These are phyloP conservation scores for Thalassiosira pacifica DNA, from an alignment of 352 stramenopile species.

Conservation along the genomic window DNA sequence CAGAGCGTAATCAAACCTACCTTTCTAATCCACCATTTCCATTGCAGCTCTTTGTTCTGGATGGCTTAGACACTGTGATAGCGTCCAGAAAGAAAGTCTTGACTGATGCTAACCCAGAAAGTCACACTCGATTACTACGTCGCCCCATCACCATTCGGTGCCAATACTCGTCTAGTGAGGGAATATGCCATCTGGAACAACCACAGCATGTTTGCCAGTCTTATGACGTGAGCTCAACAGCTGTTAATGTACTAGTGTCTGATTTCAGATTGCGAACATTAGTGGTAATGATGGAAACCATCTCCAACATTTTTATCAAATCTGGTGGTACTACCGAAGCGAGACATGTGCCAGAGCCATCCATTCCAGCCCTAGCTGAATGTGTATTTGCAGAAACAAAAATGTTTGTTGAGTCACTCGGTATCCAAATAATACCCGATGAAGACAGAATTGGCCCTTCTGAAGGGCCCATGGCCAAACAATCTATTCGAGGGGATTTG, in stretches of 20 bases:
- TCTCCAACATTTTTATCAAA: conserved; percentile 25
- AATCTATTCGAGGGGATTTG: conserved; percentile 31
- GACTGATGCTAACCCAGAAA: not conserved
- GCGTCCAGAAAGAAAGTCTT: conserved; percentile 16
- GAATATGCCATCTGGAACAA: conserved; percentile 16
- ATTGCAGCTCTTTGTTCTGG: conserved; percentile 38
- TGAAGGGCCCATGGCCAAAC: conserved; percentile 13
- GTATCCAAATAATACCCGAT: conserved; percentile 35
- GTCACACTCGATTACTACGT: conserved; percentile 18
- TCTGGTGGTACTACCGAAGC: conserved; percentile 10
- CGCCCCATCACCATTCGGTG: conserved; percentile 40
- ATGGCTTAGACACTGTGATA: conserved; percentile 41
- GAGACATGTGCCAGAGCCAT: conserved; percentile 10
- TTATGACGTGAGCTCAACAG: conserved; percentile 34
- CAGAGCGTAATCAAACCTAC: conserved; percentile 3
- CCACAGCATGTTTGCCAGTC: conserved; percentile 33
- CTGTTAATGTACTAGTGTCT: conserved; percentile 58
- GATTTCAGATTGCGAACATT: conserved; percentile 52
- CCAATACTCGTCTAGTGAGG: conserved; percentile 12
- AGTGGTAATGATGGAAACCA: conserved; percentile 27
- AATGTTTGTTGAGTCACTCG: conserved; percentile 54
- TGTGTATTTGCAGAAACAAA: conserved; percentile 39
- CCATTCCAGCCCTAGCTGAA: conserved; percentile 41
- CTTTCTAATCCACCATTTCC: not conserved
- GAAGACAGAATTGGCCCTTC: conserved; percentile 11